phyloP scores from a whole-genome alignment of 1,284 basidiomycete genomes.

The Golubevia sp. region DNA sequence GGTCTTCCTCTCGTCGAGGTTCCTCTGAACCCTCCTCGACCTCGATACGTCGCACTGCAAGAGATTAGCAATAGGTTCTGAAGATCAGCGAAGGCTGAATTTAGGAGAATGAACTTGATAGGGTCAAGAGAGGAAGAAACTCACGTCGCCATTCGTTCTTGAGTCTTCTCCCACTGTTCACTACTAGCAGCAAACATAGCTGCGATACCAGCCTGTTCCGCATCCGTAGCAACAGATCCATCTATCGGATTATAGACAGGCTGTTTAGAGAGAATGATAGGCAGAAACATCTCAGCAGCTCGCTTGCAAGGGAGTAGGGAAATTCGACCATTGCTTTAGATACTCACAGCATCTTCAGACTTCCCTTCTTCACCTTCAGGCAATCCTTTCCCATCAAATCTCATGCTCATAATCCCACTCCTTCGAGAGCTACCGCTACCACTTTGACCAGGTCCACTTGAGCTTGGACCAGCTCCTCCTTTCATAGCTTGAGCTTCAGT shows the following conservation, averaged over 20 bases:
- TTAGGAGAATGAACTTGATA: not conserved
- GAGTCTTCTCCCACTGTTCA: constrained; percentile 91
- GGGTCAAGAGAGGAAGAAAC: constrained; percentile 66
- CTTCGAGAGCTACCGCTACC: not conserved
- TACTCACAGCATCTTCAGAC: not conserved
- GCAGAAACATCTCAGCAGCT: too few species aligned
- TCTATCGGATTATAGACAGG: not conserved
- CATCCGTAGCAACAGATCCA: constrained; percentile 5
- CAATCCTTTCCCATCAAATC: constrained; percentile 36
- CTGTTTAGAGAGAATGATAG: not conserved
- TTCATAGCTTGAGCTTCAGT: constrained; percentile 3
- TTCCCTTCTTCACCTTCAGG: constrained; percentile 4
- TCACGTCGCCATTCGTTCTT: constrained; percentile 95
- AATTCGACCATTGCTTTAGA: not conserved
- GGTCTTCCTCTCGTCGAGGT: constrained; percentile 63
- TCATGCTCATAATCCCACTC: constrained; percentile 49
- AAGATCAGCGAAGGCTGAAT: not conserved
- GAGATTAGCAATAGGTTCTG: constrained; percentile 40
- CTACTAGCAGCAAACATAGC: constrained; percentile 92
- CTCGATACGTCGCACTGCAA: constrained; percentile 72
- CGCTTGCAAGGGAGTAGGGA: not conserved
- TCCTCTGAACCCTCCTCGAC: constrained; percentile 66
- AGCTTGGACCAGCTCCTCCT: not conserved
- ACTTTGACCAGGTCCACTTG: not conserved
- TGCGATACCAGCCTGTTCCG: constrained; percentile 68